A percentile compares a stretch with the other conserved stretches of the same genome.
Conservation (phyloP, 495 filamentous ascomycete genomes). For the Hyaloscypha hepaticicola region DNA sequence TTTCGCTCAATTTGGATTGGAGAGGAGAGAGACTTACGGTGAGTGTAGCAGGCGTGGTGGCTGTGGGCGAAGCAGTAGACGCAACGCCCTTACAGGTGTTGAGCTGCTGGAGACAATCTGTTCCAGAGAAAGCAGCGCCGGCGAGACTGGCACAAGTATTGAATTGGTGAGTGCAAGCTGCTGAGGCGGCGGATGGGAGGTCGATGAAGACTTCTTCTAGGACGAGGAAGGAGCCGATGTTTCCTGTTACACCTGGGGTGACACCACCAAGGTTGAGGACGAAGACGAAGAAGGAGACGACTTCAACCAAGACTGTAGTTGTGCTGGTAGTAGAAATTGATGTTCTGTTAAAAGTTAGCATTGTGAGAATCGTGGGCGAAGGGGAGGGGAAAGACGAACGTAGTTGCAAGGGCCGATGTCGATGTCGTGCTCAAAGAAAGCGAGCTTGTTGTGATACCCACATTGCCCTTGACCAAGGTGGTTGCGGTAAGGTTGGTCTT, state of each 20-base stretch:
- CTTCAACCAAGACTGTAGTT: slow-evolving; percentile 4
- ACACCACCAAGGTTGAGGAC: neutral
- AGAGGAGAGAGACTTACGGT: neutral
- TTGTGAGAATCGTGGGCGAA: neutral
- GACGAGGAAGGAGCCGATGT: neutral
- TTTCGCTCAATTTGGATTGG: neutral
- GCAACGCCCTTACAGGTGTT: neutral
- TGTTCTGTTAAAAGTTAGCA: neutral
- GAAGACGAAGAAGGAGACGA: slow-evolving; percentile 8
- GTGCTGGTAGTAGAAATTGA: neutral
- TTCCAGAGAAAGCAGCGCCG: neutral
- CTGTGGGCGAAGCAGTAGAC: neutral
- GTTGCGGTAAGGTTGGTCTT: no score
- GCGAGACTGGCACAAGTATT: neutral
- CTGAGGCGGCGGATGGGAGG: neutral
- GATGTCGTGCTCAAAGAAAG: neutral
- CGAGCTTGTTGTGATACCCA: neutral
- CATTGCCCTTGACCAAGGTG: neutral
- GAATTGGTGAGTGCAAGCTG: slow-evolving; percentile 5
- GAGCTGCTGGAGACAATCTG: neutral
- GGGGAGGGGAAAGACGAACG: neutral
- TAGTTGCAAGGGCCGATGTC: neutral
- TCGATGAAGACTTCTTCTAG: slow-evolving; percentile 9
- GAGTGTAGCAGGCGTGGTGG: neutral
- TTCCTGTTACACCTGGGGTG: neutral